Percentiles rank a stretch among this genome's conserved stretches.
Evolutionary conservation across 192 early-diverging fungal species (phyloP).

Genomic region (Thoreauomyces humboldtii): DNA sequence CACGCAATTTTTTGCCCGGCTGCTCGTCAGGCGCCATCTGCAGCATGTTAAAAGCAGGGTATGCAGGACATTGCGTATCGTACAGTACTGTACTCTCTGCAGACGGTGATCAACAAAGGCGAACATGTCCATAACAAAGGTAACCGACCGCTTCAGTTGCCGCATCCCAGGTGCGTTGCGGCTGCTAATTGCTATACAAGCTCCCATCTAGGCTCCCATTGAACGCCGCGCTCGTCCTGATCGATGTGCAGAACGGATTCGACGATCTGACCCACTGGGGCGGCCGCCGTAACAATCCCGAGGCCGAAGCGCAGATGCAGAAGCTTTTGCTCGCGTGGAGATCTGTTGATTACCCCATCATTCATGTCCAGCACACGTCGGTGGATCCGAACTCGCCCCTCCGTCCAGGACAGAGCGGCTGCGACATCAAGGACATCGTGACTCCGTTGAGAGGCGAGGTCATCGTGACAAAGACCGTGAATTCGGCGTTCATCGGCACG

Average conservation of each 20-base stretch:
- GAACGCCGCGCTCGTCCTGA: constrained; percentile 6
- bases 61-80: too few relatives aligned
- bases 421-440: background rate
- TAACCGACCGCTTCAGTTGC: too few relatives aligned
- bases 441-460: background rate
- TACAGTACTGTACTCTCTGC: too few relatives aligned
- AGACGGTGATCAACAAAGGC: too few relatives aligned
- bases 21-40: too few relatives aligned
- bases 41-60: too few relatives aligned
- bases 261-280: background rate
- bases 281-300: background rate
- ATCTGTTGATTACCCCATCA: background rate
- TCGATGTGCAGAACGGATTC: constrained; percentile 20
- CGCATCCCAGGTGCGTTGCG: too few relatives aligned
- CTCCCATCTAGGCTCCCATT: constrained; percentile 7
- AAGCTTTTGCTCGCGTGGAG: constrained; percentile 6
- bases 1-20: too few relatives aligned
- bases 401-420: constrained; percentile 10
- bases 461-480: constrained; percentile 21
- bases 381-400: background rate
- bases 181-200: too few relatives aligned
- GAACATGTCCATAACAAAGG: too few relatives aligned
- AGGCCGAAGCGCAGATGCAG: constrained; percentile 1
- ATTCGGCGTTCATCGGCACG: constrained; percentile 24
- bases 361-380: constrained; percentile 22